A percentile compares a stretch with the other conserved stretches of the same genome.
Conservation (phyloP, 148 eudicot genomes). For the Rhododendron molle region DNA sequence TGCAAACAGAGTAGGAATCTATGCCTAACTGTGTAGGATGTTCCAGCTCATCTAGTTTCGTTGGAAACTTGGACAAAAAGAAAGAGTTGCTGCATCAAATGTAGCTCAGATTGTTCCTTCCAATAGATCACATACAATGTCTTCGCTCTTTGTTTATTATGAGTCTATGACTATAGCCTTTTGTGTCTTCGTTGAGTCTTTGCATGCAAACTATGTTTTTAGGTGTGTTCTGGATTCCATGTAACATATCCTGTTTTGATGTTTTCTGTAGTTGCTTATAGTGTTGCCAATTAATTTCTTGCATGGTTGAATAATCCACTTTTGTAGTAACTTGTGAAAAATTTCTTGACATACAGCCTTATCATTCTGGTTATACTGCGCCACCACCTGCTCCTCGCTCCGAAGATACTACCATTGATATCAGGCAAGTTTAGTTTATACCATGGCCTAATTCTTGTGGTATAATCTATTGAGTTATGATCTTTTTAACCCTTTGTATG, state of each 20-base stretch:
- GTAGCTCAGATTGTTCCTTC: neutral
- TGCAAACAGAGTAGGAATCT: neutral
- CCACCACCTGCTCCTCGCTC: constrained; percentile 49
- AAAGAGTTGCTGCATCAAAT: neutral
- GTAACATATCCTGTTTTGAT: neutral
- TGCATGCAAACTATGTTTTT: neutral
- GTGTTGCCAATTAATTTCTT: neutral
- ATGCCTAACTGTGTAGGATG: neutral
- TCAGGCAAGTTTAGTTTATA: constrained; percentile 44
- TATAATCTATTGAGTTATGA: neutral
- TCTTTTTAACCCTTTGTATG: neutral
- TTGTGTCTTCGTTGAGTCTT: neutral
- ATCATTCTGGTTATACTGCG: constrained; percentile 76
- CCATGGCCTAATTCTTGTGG: neutral
- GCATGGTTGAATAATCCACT: neutral
- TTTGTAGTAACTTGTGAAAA: neutral
- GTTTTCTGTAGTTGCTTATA: neutral
- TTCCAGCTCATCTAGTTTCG: neutral
- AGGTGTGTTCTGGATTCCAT: neutral
- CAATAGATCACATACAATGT: neutral
- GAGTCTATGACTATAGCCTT: neutral
- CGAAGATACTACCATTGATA: constrained; percentile 71
- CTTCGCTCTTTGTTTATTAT: neutral
- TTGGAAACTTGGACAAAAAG: neutral
- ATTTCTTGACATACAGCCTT: constrained; percentile 43